Evolutionary conservation across 768 basidiomycete genomes (phyloP).

Genomic region (Phlegmacium glaucopus): DNA sequence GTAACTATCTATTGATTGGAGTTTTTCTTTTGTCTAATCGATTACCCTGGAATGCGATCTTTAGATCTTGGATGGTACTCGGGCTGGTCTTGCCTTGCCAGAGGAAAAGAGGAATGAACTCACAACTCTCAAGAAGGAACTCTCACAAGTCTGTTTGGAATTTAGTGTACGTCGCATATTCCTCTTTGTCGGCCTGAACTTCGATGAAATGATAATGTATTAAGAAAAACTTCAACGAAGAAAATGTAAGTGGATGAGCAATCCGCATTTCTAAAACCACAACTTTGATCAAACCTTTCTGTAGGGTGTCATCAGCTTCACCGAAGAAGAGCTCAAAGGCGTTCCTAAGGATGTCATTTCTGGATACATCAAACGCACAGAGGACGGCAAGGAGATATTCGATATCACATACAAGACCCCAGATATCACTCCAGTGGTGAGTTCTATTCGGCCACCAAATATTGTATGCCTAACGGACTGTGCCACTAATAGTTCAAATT

Average conservation of each 20-base stretch:
- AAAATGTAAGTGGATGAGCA: slow-evolving; percentile 47
- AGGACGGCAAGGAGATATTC: slow-evolving; percentile 55
- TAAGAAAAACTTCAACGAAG: slow-evolving; percentile 89
- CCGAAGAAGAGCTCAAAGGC: slow-evolving; percentile 71
- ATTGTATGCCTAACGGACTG: neutral
- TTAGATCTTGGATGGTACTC: slow-evolving; percentile 70
- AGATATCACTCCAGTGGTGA: slow-evolving; percentile 74
- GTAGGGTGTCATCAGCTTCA: slow-evolving; percentile 63
- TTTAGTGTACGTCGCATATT: slow-evolving; percentile 57
- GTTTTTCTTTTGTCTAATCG: neutral
- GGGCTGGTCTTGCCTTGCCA: slow-evolving; percentile 73
- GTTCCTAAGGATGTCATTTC: slow-evolving; percentile 77
- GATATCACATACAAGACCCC: slow-evolving; percentile 81
- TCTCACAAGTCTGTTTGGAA: slow-evolving; percentile 73
- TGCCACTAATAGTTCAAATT: slow-evolving; percentile 63
- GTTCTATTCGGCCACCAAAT: slow-evolving; percentile 14
- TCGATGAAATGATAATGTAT: slow-evolving; percentile 1
- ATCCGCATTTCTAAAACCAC: neutral
- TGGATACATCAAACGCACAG: slow-evolving; percentile 67
- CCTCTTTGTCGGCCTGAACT: neutral
- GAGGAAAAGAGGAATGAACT: slow-evolving; percentile 57
- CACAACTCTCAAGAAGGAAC: slow-evolving; percentile 66
- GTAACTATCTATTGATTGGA: slow-evolving; percentile 21
- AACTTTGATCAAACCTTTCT: neutral
- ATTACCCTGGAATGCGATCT: neutral